Evolutionary conservation across 148 eudicot genomes (phyloP).

Genomic region (Chenopodium album): DNA sequence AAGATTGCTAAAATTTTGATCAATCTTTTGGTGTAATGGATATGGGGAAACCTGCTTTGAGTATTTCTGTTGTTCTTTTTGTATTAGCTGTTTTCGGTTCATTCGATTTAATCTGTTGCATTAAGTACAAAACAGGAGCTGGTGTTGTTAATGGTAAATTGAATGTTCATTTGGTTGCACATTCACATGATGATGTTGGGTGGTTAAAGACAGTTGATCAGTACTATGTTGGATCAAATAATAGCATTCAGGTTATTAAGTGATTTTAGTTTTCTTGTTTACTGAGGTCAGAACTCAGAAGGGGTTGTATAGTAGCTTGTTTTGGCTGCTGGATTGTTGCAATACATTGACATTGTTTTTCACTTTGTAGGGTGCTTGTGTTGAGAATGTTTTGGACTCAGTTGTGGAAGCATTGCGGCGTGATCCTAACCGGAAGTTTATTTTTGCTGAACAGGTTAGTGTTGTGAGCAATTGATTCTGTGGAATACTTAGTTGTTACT

Average conservation of each 20-base stretch:
- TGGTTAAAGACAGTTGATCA: conserved; percentile 99
- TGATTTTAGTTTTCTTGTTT: background rate
- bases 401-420: conserved; percentile 58
- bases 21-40: background rate
- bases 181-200: conserved; percentile 95
- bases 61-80: conserved; percentile 28
- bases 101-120: conserved; percentile 32
- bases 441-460: conserved; percentile 78
- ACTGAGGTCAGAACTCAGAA: background rate
- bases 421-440: conserved; percentile 78
- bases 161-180: conserved; percentile 96
- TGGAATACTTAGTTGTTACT: background rate
- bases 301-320: background rate
- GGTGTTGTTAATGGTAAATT: conserved; percentile 63
- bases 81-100: conserved; percentile 27
- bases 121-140: conserved; percentile 50
- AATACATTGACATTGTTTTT: background rate
- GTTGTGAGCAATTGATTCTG: background rate
- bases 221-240: conserved; percentile 86
- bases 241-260: conserved; percentile 60
- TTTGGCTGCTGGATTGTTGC: background rate
- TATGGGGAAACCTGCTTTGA: conserved; percentile 18
- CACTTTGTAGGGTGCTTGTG: conserved; percentile 71
- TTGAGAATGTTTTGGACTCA: conserved; percentile 80
- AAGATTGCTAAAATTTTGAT: background rate